phyloP scores from a whole-genome alignment of 805 yeast species.

The Ogataea polymorpha region DNA sequence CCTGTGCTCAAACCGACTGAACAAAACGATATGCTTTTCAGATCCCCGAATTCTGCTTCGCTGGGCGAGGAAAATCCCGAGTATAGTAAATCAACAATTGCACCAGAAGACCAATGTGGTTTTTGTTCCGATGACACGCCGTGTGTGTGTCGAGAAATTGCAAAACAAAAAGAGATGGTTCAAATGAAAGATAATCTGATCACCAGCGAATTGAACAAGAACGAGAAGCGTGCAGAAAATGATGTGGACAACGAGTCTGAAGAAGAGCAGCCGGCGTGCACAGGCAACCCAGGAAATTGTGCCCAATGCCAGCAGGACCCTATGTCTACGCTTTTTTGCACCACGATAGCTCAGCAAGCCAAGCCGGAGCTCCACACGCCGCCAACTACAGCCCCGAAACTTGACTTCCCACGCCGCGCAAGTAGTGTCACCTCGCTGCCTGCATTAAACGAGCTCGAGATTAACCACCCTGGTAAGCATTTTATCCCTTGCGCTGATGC shows the following conservation, averaged over 20 bases:
- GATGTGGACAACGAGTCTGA: constrained; percentile 5
- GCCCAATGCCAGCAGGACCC: constrained; percentile 81
- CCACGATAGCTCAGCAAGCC: constrained; percentile 59
- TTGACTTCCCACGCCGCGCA: constrained; percentile 17
- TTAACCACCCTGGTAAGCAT: constrained; percentile 38
- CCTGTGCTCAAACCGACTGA: constrained; percentile 26
- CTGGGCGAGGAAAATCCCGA: constrained; percentile 16
- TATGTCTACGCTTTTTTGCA: constrained; percentile 82
- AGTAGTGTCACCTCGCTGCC: constrained; percentile 24
- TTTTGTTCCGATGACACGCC: constrained; percentile 91
- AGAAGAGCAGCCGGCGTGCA: constrained; percentile 47
- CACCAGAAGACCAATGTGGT: constrained; percentile 71
- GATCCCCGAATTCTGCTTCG: constrained; percentile 22
- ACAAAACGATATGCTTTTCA: constrained; percentile 25
- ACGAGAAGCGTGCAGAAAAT: constrained; percentile 10
- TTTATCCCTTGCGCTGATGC: constrained; percentile 91
- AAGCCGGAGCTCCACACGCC: constrained; percentile 18
- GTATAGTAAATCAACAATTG: constrained; percentile 26
- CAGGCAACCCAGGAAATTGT: constrained; percentile 89
- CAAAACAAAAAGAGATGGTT: constrained; percentile 40
- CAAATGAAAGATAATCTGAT: constrained; percentile 22
- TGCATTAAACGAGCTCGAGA: constrained; percentile 27
- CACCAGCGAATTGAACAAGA: constrained; percentile 19
- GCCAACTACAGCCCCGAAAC: constrained; percentile 13
- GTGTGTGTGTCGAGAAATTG: constrained; percentile 85